Evolutionary conservation across 306 rosid species (phyloP).

Genomic region (Fagus crenata): DNA sequence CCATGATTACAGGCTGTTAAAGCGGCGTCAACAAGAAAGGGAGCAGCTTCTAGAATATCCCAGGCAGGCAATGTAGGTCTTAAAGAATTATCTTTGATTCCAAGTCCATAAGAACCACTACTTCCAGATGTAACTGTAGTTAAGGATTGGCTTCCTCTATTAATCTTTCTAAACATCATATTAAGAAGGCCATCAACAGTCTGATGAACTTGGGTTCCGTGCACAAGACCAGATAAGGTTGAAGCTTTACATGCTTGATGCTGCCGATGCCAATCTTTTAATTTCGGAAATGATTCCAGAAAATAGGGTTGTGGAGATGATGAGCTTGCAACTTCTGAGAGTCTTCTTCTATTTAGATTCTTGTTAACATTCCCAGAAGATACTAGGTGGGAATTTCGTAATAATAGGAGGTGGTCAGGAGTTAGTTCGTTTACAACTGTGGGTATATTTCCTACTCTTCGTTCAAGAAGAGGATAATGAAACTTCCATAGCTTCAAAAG

Average conservation of each 20-base stretch:
- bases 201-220: conserved; percentile 87
- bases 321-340: conserved; percentile 68
- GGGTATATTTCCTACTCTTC: conserved; percentile 79
- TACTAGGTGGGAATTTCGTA: conserved; percentile 76
- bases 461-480: conserved; percentile 82
- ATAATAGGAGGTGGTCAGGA: conserved; percentile 79
- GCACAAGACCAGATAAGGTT: conserved; percentile 86
- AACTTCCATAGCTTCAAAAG: conserved; percentile 91
- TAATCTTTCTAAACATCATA: conserved; percentile 80
- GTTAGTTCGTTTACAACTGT: conserved; percentile 80
- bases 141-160: conserved; percentile 57
- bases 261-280: conserved; percentile 84
- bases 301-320: conserved; percentile 72
- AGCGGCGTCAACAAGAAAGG: conserved; percentile 93
- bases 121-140: conserved; percentile 67
- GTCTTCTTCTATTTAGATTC: conserved; percentile 73
- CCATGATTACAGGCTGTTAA: conserved; percentile 94
- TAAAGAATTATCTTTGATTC: conserved; percentile 52
- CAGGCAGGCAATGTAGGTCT: conserved; percentile 93
- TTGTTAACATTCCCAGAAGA: conserved; percentile 49
- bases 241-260: conserved; percentile 95
- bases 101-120: conserved; percentile 85
- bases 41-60: conserved; percentile 93
- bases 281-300: conserved; percentile 88
- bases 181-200: conserved; percentile 87